Evolutionary conservation across 768 basidiomycete species (phyloP).

Genomic region (Pluteus cervinus): DNA sequence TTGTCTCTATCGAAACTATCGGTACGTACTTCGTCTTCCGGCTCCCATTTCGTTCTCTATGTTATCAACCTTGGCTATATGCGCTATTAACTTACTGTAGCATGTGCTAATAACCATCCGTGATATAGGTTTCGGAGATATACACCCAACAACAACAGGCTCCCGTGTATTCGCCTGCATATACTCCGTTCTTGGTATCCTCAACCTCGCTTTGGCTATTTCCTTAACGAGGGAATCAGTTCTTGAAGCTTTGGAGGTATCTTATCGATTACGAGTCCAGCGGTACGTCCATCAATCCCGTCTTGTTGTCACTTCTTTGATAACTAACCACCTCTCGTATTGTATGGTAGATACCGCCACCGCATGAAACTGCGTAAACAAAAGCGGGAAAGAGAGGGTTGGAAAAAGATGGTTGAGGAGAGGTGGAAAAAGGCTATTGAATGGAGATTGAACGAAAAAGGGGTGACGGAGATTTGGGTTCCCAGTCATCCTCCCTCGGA

Average conservation of each 20-base stretch:
- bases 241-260: constrained; percentile 66
- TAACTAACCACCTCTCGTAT: too few species aligned
- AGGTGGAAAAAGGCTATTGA: constrained; percentile 62
- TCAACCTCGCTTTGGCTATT: constrained; percentile 61
- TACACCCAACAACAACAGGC: constrained; percentile 43
- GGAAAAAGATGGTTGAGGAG: too few species aligned
- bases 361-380: too few species aligned
- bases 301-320: too few species aligned
- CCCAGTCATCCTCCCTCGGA: too few species aligned
- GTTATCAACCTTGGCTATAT: too few species aligned
- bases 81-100: too few species aligned
- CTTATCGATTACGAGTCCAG: constrained; percentile 53
- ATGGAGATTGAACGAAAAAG: constrained; percentile 49
- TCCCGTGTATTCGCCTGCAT: constrained; percentile 55
- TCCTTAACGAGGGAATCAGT: constrained; percentile 63
- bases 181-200: constrained; percentile 54
- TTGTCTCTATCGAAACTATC: constrained; percentile 67
- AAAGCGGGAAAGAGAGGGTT: too few species aligned
- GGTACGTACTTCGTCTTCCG: constrained; percentile 23
- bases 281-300: too few species aligned
- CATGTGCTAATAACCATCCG: too few species aligned
- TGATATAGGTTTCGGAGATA: constrained; percentile 76
- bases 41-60: too few species aligned
- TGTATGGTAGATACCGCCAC: too few species aligned
- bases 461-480: constrained; percentile 51